phyloP scores from a whole-genome alignment of 192 early-diverging fungal genomes.

The Backusella macrospora region DNA sequence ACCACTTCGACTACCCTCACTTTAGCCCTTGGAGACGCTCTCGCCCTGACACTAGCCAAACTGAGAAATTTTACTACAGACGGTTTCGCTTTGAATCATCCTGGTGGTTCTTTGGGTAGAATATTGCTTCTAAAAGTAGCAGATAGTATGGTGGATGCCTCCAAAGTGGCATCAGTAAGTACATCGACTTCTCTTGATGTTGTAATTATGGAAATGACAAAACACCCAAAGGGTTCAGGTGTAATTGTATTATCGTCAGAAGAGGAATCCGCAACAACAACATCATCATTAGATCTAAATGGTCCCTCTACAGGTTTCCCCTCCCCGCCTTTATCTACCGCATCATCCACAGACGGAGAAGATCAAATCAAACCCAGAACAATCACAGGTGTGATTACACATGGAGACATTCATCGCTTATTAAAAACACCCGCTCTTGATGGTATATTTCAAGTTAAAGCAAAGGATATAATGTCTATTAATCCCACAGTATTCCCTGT shows the following conservation, averaged over 20 bases:
- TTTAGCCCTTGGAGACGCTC: conserved; percentile 48
- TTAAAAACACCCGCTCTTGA: conserved; percentile 30
- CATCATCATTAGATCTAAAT: not conserved
- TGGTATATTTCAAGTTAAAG: conserved; percentile 38
- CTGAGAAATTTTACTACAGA: conserved; percentile 40
- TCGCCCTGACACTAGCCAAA: conserved; percentile 43
- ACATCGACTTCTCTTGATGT: conserved; percentile 33
- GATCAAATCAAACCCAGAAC: conserved; percentile 4
- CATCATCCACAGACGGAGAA: conserved; percentile 1
- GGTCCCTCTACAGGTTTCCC: conserved; percentile 8
- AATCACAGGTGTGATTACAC: conserved; percentile 43
- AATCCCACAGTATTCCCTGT: conserved; percentile 30
- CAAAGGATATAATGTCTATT: conserved; percentile 39
- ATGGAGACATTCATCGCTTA: conserved; percentile 43
- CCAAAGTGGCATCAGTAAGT: conserved; percentile 29
- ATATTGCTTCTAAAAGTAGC: conserved; percentile 40
- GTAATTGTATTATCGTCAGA: conserved; percentile 36
- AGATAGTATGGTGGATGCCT: conserved; percentile 34
- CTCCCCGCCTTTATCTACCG: conserved; percentile 21
- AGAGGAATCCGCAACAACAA: not conserved
- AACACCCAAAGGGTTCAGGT: conserved; percentile 32
- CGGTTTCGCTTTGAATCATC: conserved; percentile 50
- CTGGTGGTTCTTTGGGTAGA: conserved; percentile 47
- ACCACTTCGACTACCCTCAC: conserved; percentile 50
- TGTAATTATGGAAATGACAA: conserved; percentile 44